Conservation (phyloP, 768 basidiomycete species). For the Tricholoma hemisulphureum region DNA sequence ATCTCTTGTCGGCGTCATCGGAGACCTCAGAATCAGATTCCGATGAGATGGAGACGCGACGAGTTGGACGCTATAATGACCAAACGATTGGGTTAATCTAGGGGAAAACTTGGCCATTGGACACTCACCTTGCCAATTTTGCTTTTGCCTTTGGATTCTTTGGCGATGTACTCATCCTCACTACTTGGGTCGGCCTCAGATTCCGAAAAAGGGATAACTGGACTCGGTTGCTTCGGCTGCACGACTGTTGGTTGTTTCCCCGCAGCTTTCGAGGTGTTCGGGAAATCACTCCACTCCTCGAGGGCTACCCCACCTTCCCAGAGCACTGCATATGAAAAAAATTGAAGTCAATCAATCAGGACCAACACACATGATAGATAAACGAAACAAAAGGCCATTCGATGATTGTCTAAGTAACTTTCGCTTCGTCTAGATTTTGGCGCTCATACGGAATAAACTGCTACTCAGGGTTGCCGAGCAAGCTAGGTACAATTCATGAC, state of each 20-base stretch:
- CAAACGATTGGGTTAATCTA: constrained; percentile 6
- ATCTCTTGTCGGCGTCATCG: constrained; percentile 28
- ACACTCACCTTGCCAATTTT: constrained; percentile 46
- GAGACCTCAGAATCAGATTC: constrained; percentile 45
- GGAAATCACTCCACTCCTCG: constrained; percentile 40
- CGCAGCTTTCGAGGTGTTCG: constrained; percentile 26
- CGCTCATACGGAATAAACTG: constrained; percentile 20
- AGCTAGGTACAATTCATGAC: constrained; percentile 18
- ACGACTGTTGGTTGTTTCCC: constrained; percentile 30
- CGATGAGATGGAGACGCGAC: constrained; percentile 37
- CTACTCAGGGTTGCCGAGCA: constrained; percentile 25
- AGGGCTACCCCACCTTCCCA: constrained; percentile 70
- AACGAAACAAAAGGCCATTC: constrained; percentile 11
- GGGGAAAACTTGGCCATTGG: constrained; percentile 15
- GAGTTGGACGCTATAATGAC: constrained; percentile 40
- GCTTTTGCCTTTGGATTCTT: constrained; percentile 34
- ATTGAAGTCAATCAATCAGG: constrained; percentile 20
- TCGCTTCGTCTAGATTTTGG: constrained; percentile 14
- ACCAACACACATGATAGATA: constrained; percentile 5
- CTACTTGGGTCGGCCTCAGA: constrained; percentile 52
- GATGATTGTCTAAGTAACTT: constrained; percentile 7
- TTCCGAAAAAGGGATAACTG: constrained; percentile 34
- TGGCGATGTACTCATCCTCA: constrained; percentile 72
- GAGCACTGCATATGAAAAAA: constrained; percentile 47
- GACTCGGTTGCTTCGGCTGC: constrained; percentile 20